phyloP scores from a whole-genome alignment of 768 basidiomycete species.

The Cubamyces sp. region DNA sequence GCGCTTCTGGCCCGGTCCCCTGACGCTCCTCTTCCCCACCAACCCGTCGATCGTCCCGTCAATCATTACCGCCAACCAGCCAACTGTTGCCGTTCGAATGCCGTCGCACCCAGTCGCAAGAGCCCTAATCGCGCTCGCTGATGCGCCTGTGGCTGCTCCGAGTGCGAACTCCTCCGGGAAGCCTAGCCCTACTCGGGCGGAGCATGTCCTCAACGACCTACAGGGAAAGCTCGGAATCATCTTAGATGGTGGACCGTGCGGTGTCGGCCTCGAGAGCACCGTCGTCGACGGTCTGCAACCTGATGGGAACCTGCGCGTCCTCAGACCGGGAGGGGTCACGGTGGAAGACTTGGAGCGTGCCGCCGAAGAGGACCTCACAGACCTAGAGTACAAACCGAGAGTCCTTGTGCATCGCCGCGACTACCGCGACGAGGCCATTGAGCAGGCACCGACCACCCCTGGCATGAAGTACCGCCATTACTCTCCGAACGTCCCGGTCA shows the following conservation, averaged over 20 bases:
- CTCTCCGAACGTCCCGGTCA: conserved; percentile 86
- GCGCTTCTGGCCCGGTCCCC: conserved; percentile 92
- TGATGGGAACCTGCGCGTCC: conserved; percentile 76
- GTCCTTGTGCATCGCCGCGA: conserved; percentile 84
- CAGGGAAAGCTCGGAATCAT: conserved; percentile 75
- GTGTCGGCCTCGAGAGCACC: conserved; percentile 93
- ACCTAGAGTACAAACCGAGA: conserved; percentile 44
- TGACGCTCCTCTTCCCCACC: conserved; percentile 90
- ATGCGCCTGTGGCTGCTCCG: conserved; percentile 87
- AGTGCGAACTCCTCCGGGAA: conserved; percentile 95
- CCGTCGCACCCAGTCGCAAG: conserved; percentile 93
- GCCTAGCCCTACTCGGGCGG: conserved; percentile 89
- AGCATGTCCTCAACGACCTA: conserved; percentile 83
- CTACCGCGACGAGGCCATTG: conserved; percentile 68
- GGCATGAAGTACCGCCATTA: conserved; percentile 99
- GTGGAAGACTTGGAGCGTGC: conserved; percentile 81
- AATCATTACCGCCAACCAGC: conserved; percentile 79
- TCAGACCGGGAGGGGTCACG: conserved; percentile 91
- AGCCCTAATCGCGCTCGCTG: conserved; percentile 77
- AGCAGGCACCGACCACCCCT: conserved; percentile 87
- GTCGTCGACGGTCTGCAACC: conserved; percentile 86
- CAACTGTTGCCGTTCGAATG: conserved; percentile 89
- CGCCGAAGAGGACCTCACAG: conserved; percentile 47
- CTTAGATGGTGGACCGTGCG: conserved; percentile 90
- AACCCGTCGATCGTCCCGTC: conserved; percentile 61